Evolutionary conservation across 225 moss, liverwort and hornwort species (phyloP).

Genomic region (Pleurozium schreberi): DNA sequence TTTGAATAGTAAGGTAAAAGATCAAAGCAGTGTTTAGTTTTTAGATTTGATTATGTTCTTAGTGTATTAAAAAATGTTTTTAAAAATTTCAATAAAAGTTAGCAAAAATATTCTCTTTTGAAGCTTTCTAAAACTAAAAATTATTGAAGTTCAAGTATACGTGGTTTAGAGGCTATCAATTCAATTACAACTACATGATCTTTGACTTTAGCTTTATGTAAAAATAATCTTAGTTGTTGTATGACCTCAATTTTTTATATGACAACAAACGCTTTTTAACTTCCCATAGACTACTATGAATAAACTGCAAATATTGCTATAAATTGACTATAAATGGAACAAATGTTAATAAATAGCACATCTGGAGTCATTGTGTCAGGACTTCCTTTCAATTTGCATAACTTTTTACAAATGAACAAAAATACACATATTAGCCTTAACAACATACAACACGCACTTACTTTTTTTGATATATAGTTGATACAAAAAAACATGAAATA

Average conservation of each 20-base stretch:
- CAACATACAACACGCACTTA: background rate
- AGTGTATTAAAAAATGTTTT: no score
- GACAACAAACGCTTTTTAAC: fast-evolving
- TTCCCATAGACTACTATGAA: background rate
- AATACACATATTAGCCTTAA: background rate
- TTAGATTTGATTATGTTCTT: no score
- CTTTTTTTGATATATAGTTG: background rate
- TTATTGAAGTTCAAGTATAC: background rate
- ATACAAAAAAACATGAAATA: background rate
- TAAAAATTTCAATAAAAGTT: no score
- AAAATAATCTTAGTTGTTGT: background rate
- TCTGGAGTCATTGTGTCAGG: no score
- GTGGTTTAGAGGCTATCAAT: background rate
- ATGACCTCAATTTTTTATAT: background rate
- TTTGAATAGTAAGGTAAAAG: no score
- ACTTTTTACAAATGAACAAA: background rate
- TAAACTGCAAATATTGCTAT: no score
- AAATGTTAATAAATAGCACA: no score
- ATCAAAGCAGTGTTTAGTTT: no score
- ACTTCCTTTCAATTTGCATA: background rate
- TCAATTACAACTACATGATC: background rate
- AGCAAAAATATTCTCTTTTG: no score
- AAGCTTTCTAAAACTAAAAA: background rate
- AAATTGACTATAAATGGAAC: background rate
- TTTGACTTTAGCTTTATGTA: background rate